A percentile compares a stretch with the other conserved stretches of the same genome.
Conservation (phyloP, 805 yeast genomes). For the Lipomyces yamadae region DNA sequence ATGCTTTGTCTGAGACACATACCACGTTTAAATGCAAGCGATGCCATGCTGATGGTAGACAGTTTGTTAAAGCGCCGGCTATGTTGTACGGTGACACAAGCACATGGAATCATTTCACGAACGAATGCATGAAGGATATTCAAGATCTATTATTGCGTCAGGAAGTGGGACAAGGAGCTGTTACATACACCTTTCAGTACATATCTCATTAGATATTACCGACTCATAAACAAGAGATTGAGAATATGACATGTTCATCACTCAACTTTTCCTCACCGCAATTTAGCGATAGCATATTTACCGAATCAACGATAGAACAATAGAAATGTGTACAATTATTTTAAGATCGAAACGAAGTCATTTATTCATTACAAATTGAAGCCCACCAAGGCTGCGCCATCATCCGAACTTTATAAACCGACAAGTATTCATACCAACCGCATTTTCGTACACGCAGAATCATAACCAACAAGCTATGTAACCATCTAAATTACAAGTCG, state of each 20-base stretch:
- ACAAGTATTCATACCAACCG: background rate
- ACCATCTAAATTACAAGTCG: conserved; percentile 67
- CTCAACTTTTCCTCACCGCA: background rate
- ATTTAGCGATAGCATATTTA: background rate
- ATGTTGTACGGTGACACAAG: conserved; percentile 98
- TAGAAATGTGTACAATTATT: background rate
- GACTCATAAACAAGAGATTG: background rate
- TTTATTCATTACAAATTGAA: conserved; percentile 2
- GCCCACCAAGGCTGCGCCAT: background rate
- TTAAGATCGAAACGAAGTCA: conserved; percentile 3
- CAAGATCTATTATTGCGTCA: conserved; percentile 79
- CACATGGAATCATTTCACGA: conserved; percentile 91
- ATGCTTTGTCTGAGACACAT: conserved; percentile 86
- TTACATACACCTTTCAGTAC: conserved; percentile 90
- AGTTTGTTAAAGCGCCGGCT: conserved; percentile 68
- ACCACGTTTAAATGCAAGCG: conserved; percentile 88
- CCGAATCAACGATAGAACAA: background rate
- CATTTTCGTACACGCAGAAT: conserved; percentile 3
- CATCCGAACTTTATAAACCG: background rate
- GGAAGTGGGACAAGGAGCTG: conserved; percentile 69
- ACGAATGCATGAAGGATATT: conserved; percentile 61
- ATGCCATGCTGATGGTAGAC: conserved; percentile 64
- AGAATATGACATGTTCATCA: background rate
- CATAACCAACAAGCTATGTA: background rate
- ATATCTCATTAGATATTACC: conserved; percentile 64